Evolutionary conservation across 805 yeast genomes (phyloP).

Genomic region (Candida anglica): DNA sequence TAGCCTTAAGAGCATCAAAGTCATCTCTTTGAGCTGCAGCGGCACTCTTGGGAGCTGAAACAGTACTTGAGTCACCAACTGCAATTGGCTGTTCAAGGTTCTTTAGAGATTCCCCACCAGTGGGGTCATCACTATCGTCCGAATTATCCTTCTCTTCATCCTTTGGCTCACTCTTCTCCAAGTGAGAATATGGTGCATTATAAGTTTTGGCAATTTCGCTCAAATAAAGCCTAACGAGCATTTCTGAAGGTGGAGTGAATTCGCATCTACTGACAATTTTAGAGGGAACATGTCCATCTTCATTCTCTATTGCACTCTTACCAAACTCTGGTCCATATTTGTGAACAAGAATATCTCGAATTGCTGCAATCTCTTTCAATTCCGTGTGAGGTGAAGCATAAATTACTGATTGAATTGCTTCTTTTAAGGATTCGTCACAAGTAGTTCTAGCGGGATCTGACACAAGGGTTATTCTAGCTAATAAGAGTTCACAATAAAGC

Average conservation of each 20-base stretch:
- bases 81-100: slow-evolving; percentile 18
- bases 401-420: slow-evolving; percentile 68
- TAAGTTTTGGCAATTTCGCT: slow-evolving; percentile 80
- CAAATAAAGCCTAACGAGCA: slow-evolving; percentile 65
- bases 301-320: slow-evolving; percentile 49
- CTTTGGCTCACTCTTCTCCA: slow-evolving; percentile 17
- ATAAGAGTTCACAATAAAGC: slow-evolving; percentile 73
- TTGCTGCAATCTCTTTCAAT: slow-evolving; percentile 60
- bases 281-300: slow-evolving; percentile 54
- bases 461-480: slow-evolving; percentile 68
- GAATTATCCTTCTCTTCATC: slow-evolving; percentile 24
- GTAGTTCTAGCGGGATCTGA: slow-evolving; percentile 37
- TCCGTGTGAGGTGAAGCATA: slow-evolving; percentile 72
- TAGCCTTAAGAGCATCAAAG: slow-evolving; percentile 59
- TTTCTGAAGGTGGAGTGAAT: slow-evolving; percentile 62
- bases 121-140: slow-evolving; percentile 26
- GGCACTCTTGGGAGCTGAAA: slow-evolving; percentile 9
- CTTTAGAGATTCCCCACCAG: slow-evolving; percentile 16
- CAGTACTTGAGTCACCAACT: slow-evolving; percentile 12
- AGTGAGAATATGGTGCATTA: slow-evolving; percentile 65
- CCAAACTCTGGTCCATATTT: slow-evolving; percentile 71
- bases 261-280: slow-evolving; percentile 61
- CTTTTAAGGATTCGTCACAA: slow-evolving; percentile 62
- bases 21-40: slow-evolving; percentile 43
- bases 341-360: slow-evolving; percentile 58